phyloP scores from a whole-genome alignment of 192 early-diverging fungal species.

The Dissophora globulifera region DNA sequence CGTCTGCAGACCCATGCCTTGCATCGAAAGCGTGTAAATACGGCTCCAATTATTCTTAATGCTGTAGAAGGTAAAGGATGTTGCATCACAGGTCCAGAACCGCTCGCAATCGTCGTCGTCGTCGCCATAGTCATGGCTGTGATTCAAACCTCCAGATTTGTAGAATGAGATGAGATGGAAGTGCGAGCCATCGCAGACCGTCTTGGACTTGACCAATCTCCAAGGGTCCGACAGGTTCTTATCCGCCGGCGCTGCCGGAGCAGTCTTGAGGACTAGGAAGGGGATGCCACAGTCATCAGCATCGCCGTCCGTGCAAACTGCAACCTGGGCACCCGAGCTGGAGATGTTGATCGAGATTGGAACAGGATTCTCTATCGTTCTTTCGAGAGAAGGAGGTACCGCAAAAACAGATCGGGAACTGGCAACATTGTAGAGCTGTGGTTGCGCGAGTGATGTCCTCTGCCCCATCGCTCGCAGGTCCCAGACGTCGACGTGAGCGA shows the following conservation, averaged over 20 bases:
- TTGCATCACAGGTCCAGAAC: conserved; percentile 2
- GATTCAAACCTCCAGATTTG: background rate
- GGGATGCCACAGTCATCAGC: no score
- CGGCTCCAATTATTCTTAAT: background rate
- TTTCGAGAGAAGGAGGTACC: no score
- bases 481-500: no score
- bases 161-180: no score
- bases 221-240: background rate
- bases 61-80: background rate
- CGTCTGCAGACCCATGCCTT: background rate
- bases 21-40: background rate
- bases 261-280: background rate
- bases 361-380: no score
- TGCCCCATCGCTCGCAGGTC: no score
- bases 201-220: background rate
- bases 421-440: no score
- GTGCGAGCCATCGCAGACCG: background rate
- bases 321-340: no score
- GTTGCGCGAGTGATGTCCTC: no score
- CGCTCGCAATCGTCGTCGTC: conserved; percentile 1
- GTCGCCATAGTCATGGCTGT: background rate
- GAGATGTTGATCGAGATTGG: no score
- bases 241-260: background rate
- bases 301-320: background rate
- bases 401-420: no score